Evolutionary conservation across 208 protist genomes (phyloP), one percentile per base, ranked within the genome.

Genomic region (Trypanosoma melophagium): DNA sequence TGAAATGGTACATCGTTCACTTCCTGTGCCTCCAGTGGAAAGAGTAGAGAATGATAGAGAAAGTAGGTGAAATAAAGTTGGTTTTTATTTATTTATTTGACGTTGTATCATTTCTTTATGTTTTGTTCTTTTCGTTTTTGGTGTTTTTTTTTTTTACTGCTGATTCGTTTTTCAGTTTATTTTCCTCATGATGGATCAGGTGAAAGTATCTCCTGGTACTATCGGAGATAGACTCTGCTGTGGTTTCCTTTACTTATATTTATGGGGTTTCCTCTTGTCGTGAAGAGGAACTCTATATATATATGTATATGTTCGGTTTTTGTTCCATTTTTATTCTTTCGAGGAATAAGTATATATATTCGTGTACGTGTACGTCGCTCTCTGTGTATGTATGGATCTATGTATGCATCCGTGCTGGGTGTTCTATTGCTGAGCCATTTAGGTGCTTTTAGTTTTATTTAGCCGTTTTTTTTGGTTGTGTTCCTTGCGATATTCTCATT

Each of bases 131-230:
- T n/a, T 10, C 8, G 2, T 50, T 19, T 35, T n/a, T 52, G 52
- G 35, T 59, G 16, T 58, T 63, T 61, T 65, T 76, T 79, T 24
- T 63, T 71, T 40, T 60, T 63, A 54, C 50, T 65, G 53, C 19
- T 57, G 16, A 54, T 66, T 22, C 16, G 42, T 47, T 47, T 2
- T 47, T 47, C 10, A 3, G 9, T n/a, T 47, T 31, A 9, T 59
- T 42, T 41, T 42, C 9, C 13, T n/a, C 3, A 47, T 47, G 16
- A 3, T 47, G 16, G 28, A 7, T 5, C 28, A 35, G 28, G 28
- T 35, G 28, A 5, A 35, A 35, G 28, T 35, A 35, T 35, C 28
- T 35, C 5, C 28, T 35, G 28, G 5, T 35, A 35, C 28, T 35
- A 35, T 35, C 28, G 28, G 28, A 1, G 3, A 35, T 35, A 35